These are phyloP conservation scores for Spinacia oleracea DNA, from an alignment of 179 eudicot species.

Conservation along the genomic window DNA sequence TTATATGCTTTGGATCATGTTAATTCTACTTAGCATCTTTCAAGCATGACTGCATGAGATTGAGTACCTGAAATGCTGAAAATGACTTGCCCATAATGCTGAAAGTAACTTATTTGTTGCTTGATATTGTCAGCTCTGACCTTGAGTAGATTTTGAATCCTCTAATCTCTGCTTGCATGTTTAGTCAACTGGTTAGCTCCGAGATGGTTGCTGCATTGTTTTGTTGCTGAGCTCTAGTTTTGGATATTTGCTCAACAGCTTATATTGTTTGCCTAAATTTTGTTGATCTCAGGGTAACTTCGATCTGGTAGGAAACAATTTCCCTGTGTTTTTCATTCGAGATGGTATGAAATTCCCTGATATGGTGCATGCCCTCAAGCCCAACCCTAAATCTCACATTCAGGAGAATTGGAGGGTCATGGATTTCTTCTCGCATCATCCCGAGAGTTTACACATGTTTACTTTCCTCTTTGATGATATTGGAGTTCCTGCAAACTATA, in stretches of 20 bases:
- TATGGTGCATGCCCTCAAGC: slow-evolving; percentile 48
- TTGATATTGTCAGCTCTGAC: background rate
- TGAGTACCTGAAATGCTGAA: background rate
- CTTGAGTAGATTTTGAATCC: background rate
- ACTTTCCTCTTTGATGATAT: slow-evolving; percentile 48
- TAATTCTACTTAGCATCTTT: background rate
- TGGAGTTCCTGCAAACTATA: slow-evolving; percentile 44
- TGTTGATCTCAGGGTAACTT: slow-evolving; percentile 35
- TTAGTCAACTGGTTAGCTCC: background rate
- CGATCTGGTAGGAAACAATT: slow-evolving; percentile 54
- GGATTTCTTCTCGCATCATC: slow-evolving; percentile 56
- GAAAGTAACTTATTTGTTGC: background rate
- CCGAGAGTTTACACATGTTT: slow-evolving; percentile 54
- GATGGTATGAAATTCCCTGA: slow-evolving; percentile 56
- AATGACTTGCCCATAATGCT: background rate
- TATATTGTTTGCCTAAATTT: background rate
- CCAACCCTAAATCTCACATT: slow-evolving; percentile 56
- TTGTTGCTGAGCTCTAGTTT: background rate
- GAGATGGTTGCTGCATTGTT: background rate
- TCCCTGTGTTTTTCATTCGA: slow-evolving; percentile 54
- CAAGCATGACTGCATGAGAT: background rate
- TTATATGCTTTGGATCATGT: background rate
- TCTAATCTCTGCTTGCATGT: background rate
- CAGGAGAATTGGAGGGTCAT: slow-evolving; percentile 56
- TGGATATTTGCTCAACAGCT: background rate